Percentiles rank a stretch among this genome's conserved stretches.
Conservation (phyloP, 352 stramenopile species). For the Nothophytophthora sp. region DNA sequence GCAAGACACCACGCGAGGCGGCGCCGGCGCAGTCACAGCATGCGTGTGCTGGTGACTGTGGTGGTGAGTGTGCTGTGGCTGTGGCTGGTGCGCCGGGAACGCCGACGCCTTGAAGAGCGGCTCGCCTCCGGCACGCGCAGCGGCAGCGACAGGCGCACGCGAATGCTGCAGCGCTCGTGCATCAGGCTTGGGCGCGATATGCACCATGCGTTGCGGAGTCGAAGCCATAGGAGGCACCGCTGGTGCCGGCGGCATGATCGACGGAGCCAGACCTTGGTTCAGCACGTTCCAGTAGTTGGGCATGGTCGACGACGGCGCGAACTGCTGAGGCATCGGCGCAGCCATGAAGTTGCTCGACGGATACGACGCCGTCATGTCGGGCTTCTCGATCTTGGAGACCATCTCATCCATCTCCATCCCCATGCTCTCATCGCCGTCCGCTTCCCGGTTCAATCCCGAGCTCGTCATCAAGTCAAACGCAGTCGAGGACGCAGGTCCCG, state of each 20-base stretch:
- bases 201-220: constrained; percentile 51
- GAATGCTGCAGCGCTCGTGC: constrained; percentile 16
- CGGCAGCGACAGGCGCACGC: constrained; percentile 3
- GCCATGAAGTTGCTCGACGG: constrained; percentile 14
- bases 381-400: constrained; percentile 15
- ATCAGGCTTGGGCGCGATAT: constrained; percentile 78
- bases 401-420: constrained; percentile 36
- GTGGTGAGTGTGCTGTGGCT: constrained; percentile 4
- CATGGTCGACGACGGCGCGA: constrained; percentile 67
- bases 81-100: constrained; percentile 4
- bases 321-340: constrained; percentile 37
- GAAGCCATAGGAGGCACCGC: constrained; percentile 25
- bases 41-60: constrained; percentile 9
- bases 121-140: constrained; percentile 9
- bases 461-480: constrained; percentile 8
- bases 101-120: constrained; percentile 14
- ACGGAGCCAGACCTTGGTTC: constrained; percentile 57
- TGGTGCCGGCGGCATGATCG: constrained; percentile 20
- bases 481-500: no score
- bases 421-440: constrained; percentile 32
- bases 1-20: constrained; percentile 66
- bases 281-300: constrained; percentile 89
- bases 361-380: constrained; percentile 6
- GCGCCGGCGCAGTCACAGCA: constrained; percentile 9
- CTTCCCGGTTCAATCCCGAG: constrained; percentile 8